A percentile compares a stretch with the other conserved stretches of the same genome.
Evolutionary conservation across 805 yeast genomes (phyloP).

Genomic region (Hanseniaspora occidentalis): DNA sequence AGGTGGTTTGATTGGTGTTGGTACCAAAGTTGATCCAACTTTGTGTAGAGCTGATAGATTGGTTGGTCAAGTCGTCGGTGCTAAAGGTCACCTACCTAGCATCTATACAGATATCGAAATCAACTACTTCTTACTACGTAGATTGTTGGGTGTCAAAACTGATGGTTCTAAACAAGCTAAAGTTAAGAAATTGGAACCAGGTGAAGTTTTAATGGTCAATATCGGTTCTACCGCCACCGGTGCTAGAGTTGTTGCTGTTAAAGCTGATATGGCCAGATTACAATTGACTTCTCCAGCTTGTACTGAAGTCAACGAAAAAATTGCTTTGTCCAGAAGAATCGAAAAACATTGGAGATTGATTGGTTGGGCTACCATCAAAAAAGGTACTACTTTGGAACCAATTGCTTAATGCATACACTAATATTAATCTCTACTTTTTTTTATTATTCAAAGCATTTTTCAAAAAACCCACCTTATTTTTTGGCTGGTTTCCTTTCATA

Average conservation of each 20-base stretch:
- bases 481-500: too few species aligned
- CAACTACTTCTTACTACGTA: conserved; percentile 90
- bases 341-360: conserved; percentile 99
- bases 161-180: conserved; percentile 95
- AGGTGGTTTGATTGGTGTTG: conserved; percentile 99
- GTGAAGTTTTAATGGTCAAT: conserved; percentile 97
- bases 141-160: conserved; percentile 95
- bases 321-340: conserved; percentile 96
- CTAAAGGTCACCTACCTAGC: conserved; percentile 90
- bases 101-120: conserved; percentile 96
- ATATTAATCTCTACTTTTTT: too few species aligned
- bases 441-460: too few species aligned
- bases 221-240: conserved; percentile 99
- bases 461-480: conserved; percentile 2
- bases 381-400: conserved; percentile 83
- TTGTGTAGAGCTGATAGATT: conserved; percentile 98
- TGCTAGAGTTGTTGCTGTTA: conserved; percentile 95
- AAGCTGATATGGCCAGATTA: conserved; percentile 98
- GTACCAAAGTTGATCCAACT: conserved; percentile 98
- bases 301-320: conserved; percentile 96
- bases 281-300: conserved; percentile 96
- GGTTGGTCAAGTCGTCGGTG: conserved; percentile 98
- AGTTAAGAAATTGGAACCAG: conserved; percentile 86
- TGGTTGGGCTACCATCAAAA: conserved; percentile 98
- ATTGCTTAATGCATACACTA: conserved; percentile 23